Percentiles rank a stretch among this genome's conserved stretches.
Conservation (phyloP, 2,329 filamentous ascomycete genomes). For the Xenosphaeropsis pyriputrescens region DNA sequence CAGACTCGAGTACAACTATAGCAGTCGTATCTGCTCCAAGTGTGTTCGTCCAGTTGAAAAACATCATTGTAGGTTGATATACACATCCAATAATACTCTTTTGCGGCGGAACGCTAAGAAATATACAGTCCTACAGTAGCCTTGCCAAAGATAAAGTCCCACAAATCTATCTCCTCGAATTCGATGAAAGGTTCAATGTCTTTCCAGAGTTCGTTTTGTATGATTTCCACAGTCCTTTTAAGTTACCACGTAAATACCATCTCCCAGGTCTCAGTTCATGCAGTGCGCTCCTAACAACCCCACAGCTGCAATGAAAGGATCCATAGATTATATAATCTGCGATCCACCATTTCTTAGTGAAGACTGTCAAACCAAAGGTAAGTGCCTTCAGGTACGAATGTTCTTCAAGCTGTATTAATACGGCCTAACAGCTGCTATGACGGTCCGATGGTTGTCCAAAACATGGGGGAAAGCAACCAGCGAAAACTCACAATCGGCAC, state of each 20-base stretch:
- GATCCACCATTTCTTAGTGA: constrained; percentile 71
- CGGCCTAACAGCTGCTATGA: constrained; percentile 44
- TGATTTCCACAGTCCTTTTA: constrained; percentile 55
- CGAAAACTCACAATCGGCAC: constrained; percentile 2
- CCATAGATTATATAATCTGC: constrained; percentile 54
- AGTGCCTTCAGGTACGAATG: constrained; percentile 6
- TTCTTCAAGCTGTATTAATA: constrained; percentile 3
- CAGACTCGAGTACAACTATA: constrained; percentile 40
- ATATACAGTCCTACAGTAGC: not conserved
- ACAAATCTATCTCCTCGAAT: constrained; percentile 54
- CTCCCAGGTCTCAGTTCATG: not conserved
- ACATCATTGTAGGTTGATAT: constrained; percentile 37
- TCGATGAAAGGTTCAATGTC: constrained; percentile 57
- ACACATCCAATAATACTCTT: not conserved
- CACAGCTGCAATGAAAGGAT: constrained; percentile 33
- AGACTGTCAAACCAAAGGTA: constrained; percentile 69
- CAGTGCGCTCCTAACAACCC: not conserved
- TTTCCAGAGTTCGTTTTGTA: constrained; percentile 65
- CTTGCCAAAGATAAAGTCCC: constrained; percentile 21
- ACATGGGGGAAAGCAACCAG: constrained; percentile 7
- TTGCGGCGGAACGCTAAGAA: not conserved
- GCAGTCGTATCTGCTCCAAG: constrained; percentile 63
- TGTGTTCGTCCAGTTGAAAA: constrained; percentile 64
- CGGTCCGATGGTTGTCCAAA: constrained; percentile 57
- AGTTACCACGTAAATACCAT: constrained; percentile 36